Percentiles rank a stretch among this genome's conserved stretches.
phyloP scores from a whole-genome alignment of 83 land plant species.

The Thuja plicata region DNA sequence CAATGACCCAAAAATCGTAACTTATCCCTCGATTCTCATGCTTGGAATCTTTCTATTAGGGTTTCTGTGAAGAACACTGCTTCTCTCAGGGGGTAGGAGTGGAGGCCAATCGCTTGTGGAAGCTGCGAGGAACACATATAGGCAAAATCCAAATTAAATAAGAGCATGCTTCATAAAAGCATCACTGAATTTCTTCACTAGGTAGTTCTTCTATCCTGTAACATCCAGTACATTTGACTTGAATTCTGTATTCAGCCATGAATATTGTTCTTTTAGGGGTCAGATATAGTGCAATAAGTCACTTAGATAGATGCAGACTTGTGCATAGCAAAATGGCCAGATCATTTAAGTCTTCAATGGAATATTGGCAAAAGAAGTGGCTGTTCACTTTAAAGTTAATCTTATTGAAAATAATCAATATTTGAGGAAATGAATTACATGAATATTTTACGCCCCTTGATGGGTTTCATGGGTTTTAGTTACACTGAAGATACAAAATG shows the following conservation, averaged over 20 bases:
- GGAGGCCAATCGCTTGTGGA: too few relatives aligned
- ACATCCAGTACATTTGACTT: background rate
- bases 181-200: background rate
- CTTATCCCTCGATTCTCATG: too few relatives aligned
- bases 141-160: background rate
- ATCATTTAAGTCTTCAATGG: background rate
- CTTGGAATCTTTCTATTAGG: too few relatives aligned
- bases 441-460: background rate
- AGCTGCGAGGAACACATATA: too few relatives aligned
- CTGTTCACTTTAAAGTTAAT: background rate
- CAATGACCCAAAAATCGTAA: too few relatives aligned
- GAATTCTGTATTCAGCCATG: background rate
- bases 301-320: background rate
- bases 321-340: background rate
- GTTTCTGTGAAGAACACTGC: too few relatives aligned
- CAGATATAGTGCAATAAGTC: background rate
- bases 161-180: background rate
- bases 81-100: too few relatives aligned
- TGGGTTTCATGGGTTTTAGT: background rate
- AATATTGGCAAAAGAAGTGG: background rate
- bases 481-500: background rate
- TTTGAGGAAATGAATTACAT: background rate
- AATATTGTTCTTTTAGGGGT: background rate
- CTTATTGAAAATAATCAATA: background rate
- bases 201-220: background rate